Percentiles rank a stretch among this genome's conserved stretches.
Evolutionary conservation across 306 rosid genomes (phyloP).

Genomic region (Alnus glutinosa): DNA sequence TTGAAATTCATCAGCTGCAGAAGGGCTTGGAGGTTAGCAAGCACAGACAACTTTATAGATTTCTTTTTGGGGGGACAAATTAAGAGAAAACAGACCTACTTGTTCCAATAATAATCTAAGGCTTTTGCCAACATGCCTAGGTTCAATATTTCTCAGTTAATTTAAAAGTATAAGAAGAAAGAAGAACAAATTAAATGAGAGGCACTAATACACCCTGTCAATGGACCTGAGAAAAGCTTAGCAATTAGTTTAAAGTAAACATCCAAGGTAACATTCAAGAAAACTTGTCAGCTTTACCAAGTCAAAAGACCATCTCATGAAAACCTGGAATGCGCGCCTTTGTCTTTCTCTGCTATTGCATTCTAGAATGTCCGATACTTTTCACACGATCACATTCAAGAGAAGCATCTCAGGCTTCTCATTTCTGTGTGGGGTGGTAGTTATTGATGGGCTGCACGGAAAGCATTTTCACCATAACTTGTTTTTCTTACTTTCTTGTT

Average conservation of each 20-base stretch:
- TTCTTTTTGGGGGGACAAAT: background rate
- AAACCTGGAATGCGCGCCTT: background rate
- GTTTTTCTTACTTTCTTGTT: background rate
- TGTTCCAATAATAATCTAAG: background rate
- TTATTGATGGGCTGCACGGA: background rate
- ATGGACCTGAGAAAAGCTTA: background rate
- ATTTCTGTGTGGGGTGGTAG: background rate
- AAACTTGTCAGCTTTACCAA: background rate
- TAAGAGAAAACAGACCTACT: background rate
- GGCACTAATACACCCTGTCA: background rate
- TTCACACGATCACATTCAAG: background rate
- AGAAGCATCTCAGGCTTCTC: background rate
- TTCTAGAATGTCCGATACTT: background rate
- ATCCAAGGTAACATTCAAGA: background rate
- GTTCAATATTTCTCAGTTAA: no score
- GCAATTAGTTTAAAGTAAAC: background rate
- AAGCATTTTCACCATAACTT: background rate
- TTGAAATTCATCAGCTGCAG: constrained; percentile 42
- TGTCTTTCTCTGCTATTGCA: background rate
- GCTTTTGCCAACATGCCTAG: no score
- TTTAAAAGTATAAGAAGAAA: background rate
- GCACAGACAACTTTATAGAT: background rate
- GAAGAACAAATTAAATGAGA: background rate
- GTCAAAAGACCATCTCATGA: background rate
- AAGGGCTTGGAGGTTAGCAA: constrained; percentile 29